These are phyloP conservation scores for Podaxis pistillaris DNA, from an alignment of 768 basidiomycete genomes.

Conservation along the genomic window DNA sequence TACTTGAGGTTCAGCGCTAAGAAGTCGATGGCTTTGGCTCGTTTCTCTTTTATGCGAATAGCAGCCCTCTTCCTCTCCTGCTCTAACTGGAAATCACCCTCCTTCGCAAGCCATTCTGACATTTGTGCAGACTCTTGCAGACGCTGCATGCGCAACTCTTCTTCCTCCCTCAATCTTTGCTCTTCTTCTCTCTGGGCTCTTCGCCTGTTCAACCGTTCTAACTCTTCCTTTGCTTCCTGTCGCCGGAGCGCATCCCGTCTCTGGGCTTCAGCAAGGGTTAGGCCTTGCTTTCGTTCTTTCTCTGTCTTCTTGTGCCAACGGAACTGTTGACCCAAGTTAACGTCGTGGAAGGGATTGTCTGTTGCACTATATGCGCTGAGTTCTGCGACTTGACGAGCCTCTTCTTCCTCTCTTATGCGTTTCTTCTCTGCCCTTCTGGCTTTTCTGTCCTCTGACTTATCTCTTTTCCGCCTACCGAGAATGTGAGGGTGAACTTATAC, in stretches of 20 bases:
- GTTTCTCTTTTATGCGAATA: slow-evolving; percentile 92
- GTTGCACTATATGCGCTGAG: slow-evolving; percentile 94
- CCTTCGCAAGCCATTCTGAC: slow-evolving; percentile 97
- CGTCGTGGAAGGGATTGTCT: slow-evolving; percentile 98
- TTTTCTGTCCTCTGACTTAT: slow-evolving; percentile 82
- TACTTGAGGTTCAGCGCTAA: slow-evolving; percentile 94
- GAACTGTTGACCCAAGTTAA: slow-evolving; percentile 94
- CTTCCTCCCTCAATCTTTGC: slow-evolving; percentile 84
- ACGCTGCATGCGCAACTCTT: slow-evolving; percentile 85
- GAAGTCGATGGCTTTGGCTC: slow-evolving; percentile 99
- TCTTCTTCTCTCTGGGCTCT: slow-evolving; percentile 94
- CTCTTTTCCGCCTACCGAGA: slow-evolving; percentile 66
- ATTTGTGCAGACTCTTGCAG: slow-evolving; percentile 94
- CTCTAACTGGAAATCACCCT: slow-evolving; percentile 95
- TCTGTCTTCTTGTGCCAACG: slow-evolving; percentile 99
- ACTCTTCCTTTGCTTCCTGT: slow-evolving; percentile 92
- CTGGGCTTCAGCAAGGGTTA: slow-evolving; percentile 76
- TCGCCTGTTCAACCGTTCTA: slow-evolving; percentile 86
- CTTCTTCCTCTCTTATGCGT: slow-evolving; percentile 80
- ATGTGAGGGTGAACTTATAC: slow-evolving; percentile 15
- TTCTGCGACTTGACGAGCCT: slow-evolving; percentile 89
- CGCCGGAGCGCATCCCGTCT: slow-evolving; percentile 75
- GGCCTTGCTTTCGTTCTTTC: slow-evolving; percentile 87
- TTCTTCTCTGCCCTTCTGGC: slow-evolving; percentile 89
- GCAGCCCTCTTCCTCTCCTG: slow-evolving; percentile 89